Evolutionary conservation across 176 grass and related monocot genomes (phyloP).

Genomic region (Rhynchospora breviuscula): DNA sequence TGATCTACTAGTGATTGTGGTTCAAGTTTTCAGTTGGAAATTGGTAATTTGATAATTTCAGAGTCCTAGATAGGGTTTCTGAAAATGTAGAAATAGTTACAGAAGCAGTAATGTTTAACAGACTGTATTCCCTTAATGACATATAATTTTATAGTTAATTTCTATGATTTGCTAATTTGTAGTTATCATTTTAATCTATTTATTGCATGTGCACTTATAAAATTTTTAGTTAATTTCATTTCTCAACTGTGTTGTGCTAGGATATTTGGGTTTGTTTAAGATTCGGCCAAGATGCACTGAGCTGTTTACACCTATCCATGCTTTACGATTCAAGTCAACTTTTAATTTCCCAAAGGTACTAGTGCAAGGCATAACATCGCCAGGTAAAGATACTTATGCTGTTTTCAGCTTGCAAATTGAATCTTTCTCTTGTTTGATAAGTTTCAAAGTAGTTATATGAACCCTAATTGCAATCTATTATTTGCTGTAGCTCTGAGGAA

Average conservation of each 20-base stretch:
- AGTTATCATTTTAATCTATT: not conserved
- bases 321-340: not conserved
- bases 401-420: not conserved
- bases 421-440: not conserved
- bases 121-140: not conserved
- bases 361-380: not conserved
- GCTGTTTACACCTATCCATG: not conserved
- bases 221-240: not conserved
- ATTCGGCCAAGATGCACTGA: not conserved
- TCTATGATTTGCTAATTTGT: not conserved
- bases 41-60: not conserved
- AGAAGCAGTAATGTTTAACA: not conserved
- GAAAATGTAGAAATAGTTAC: not conserved
- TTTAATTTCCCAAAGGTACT: not conserved
- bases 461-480: not conserved
- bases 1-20: not conserved
- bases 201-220: no score
- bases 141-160: not conserved
- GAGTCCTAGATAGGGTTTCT: not conserved
- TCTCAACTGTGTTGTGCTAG: not conserved
- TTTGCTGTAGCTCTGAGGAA: constrained; percentile 23
- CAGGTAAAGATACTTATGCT: not conserved
- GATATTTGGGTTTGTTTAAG: constrained; percentile 6
- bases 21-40: not conserved
- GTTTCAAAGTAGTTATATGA: not conserved